phyloP scores from a whole-genome alignment of 2,329 filamentous ascomycete species.

The Rhynchosporium graminicola region DNA sequence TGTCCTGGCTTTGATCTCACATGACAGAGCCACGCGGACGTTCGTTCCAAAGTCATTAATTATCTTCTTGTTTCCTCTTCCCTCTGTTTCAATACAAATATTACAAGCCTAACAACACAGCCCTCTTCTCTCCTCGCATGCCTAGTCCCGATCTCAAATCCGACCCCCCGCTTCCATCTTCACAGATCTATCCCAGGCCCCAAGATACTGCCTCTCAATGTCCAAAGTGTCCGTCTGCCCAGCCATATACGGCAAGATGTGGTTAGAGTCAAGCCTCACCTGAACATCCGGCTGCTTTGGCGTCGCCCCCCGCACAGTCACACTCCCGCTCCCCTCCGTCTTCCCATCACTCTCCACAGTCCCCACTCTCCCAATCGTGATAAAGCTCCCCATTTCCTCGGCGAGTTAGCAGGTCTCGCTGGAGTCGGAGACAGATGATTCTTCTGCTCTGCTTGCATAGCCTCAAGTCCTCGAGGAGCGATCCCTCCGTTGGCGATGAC shows the following conservation, averaged over 20 bases:
- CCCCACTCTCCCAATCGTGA: background rate
- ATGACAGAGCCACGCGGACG: too few species aligned
- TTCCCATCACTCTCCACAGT: constrained; percentile 6
- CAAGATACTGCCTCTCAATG: constrained; percentile 8
- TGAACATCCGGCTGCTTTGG: constrained; percentile 3
- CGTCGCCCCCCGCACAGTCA: constrained; percentile 2
- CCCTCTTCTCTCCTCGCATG: background rate
- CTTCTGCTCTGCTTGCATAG: constrained; percentile 12
- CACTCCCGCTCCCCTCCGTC: background rate
- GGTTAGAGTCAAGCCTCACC: background rate
- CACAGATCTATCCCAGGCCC: constrained; percentile 3
- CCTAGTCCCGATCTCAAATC: background rate
- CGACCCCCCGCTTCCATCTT: background rate
- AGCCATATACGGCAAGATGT: constrained; percentile 9
- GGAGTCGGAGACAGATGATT: background rate
- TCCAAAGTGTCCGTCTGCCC: constrained; percentile 2
- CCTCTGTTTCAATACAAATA: background rate
- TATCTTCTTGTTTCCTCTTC: background rate
- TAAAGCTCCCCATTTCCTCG: constrained; percentile 8
- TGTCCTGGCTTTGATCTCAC: too few species aligned
- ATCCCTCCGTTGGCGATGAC: constrained; percentile 1
- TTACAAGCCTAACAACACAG: background rate
- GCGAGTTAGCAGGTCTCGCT: background rate
- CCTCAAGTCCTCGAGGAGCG: background rate
- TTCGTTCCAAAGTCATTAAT: too few species aligned